A percentile compares a stretch with the other conserved stretches of the same genome.
These are phyloP conservation scores for Spiromastix sp. DNA, from an alignment of 2,329 filamentous ascomycete genomes.

Conservation along the genomic window DNA sequence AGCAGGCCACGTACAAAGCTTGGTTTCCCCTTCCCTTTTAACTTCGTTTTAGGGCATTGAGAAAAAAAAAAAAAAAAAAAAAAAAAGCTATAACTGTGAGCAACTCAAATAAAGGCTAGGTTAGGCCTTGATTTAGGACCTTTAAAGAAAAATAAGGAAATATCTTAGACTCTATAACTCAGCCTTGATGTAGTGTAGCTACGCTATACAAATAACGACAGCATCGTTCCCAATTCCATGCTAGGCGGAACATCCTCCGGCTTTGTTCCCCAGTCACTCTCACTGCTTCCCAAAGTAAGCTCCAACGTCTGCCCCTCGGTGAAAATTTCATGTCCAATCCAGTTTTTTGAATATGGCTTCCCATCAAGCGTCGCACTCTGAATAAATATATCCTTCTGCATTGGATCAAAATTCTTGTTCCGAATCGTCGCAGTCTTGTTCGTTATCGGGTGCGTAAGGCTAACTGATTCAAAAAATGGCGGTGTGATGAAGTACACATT, in stretches of 20 bases:
- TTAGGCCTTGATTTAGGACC: too few relatives aligned
- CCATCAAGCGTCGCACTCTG: slow-evolving; percentile 56
- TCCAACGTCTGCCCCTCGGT: slow-evolving; percentile 54
- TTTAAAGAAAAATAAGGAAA: too few relatives aligned
- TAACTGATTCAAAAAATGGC: slow-evolving; percentile 54
- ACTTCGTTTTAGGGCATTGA: too few relatives aligned
- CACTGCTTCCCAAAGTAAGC: slow-evolving; percentile 47
- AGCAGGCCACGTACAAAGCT: too few relatives aligned
- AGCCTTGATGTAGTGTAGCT: too few relatives aligned
- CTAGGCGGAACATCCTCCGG: slow-evolving; percentile 54
- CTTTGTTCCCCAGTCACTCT: slow-evolving; percentile 55
- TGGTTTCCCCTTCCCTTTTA: too few relatives aligned
- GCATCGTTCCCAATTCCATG: too few relatives aligned
- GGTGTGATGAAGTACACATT: slow-evolving; percentile 62
- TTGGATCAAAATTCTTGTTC: slow-evolving; percentile 52
- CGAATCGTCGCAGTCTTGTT: slow-evolving; percentile 50
- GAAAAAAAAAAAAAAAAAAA: too few relatives aligned
- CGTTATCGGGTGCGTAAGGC: slow-evolving; percentile 47
- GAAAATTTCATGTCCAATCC: slow-evolving; percentile 60
- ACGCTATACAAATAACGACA: too few relatives aligned
- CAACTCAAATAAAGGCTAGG: too few relatives aligned
- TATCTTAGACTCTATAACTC: too few relatives aligned
- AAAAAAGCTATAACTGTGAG: too few relatives aligned
- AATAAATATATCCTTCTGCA: slow-evolving; percentile 51
- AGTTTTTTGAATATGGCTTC: slow-evolving; percentile 50